Conservation (phyloP, 192 early-diverging fungal species). For the Coemansia sp. region DNA sequence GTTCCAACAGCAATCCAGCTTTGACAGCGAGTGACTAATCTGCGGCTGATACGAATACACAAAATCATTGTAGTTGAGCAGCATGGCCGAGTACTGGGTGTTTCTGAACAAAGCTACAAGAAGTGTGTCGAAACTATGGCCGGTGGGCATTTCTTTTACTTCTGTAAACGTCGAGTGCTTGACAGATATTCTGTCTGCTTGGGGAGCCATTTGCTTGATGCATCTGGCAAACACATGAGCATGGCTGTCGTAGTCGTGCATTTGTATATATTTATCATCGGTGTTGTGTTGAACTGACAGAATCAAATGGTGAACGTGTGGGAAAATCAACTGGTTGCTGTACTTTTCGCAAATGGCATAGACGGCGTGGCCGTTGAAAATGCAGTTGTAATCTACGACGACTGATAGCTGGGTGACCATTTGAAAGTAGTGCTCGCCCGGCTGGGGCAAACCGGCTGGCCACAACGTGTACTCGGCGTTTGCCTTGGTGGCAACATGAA, state of each 20-base stretch:
- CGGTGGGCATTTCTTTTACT: conserved; percentile 8
- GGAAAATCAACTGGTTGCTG: not conserved
- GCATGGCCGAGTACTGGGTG: conserved; percentile 6
- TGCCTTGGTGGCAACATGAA: not conserved
- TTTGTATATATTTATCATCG: not conserved
- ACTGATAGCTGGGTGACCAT: conserved; percentile 4
- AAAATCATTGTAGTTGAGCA: conserved; percentile 17
- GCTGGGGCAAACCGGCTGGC: conserved; percentile 9
- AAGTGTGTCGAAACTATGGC: conserved; percentile 13
- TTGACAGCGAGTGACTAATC: conserved; percentile 13
- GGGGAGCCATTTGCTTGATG: conserved; percentile 13
- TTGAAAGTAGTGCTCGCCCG: not conserved
- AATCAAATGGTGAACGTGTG: not conserved
- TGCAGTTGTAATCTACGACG: conserved; percentile 15
- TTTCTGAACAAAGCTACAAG: conserved; percentile 5
- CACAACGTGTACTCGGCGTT: not conserved
- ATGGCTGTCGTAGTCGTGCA: conserved; percentile 22
- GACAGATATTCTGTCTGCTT: not conserved
- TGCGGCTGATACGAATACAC: conserved; percentile 5
- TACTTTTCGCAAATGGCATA: not conserved
- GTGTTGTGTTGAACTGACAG: not conserved
- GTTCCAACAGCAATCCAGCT: conserved; percentile 17
- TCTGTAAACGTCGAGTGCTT: conserved; percentile 6
- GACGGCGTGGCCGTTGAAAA: conserved; percentile 21
- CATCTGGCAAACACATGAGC: conserved; percentile 7